Base-by-base conservation (phyloP, 2,329 filamentous ascomycete genomes). In the Trichoderma pleuroti region DNA sequence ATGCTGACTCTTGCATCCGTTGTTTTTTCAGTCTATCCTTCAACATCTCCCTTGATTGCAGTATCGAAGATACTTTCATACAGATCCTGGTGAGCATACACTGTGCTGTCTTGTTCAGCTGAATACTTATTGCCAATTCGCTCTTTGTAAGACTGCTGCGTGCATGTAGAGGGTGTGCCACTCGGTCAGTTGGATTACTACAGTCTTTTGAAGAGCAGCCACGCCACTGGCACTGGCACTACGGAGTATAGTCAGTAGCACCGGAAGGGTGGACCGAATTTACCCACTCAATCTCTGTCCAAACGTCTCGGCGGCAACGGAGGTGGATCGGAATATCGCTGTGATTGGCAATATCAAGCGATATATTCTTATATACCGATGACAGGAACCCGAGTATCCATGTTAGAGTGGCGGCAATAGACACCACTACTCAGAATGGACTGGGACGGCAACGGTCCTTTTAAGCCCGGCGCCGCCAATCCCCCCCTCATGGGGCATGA, bases 401-500 rank as follows among this genome's bases (percentile, higher is more conserved):
- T 28, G 21, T 30, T 59, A 26, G 4, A 46, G 34, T 42, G 60
- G 5, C 26, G 54, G 26, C 11, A 12, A 28, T 30, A 66, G 3
- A 28, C 5, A 39, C n/a, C 9, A 21, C 2, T 30, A 30, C 16
- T 12, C 42, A 46, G 18, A 14, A 68, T 68, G 65, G n/a, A 14
- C 10, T 3, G 1, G 7, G 24, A 67, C n/a, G 24, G 10, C 24
- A 39, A 16, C 12, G 34, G 16, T 3, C 30, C 57, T 16, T 63
- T 71, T 36, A 71, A 46, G 32, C 30, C 30, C 14, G 60, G 65
- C 18, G 65, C 60, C 14, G 2, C 5, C n/a, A 12, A 71, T 26
- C 70, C 70, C 5, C 60, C 69, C 60, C 8, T n/a, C n/a, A n/a
- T 71, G 3, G 70, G 24, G 5, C 14, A 69, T 32, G 60, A 39